Conservation (phyloP, 306 rosid species). For the Ammopiptanthus mongolicus region DNA sequence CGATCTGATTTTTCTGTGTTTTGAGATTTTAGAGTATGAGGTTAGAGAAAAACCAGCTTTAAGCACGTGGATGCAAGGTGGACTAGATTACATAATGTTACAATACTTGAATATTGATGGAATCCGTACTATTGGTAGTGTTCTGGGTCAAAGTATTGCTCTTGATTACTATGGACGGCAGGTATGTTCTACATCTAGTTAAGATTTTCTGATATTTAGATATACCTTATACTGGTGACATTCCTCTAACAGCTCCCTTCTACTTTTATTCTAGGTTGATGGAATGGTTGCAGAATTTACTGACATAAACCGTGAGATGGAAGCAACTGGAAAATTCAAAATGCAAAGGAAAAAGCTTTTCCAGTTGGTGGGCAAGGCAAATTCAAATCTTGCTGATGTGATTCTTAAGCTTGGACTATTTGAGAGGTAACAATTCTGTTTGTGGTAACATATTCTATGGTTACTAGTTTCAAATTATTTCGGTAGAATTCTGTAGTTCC, state of each 20-base stretch:
- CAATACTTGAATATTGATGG: slow-evolving; percentile 89
- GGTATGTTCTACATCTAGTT: slow-evolving; percentile 40
- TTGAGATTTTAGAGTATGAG: slow-evolving; percentile 67
- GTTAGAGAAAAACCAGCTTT: slow-evolving; percentile 75
- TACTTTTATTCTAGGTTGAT: slow-evolving; percentile 59
- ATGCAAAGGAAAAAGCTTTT: slow-evolving; percentile 96
- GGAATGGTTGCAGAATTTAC: slow-evolving; percentile 99
- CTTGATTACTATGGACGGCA: slow-evolving; percentile 96
- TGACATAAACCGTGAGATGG: slow-evolving; percentile 97
- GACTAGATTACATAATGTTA: slow-evolving; percentile 93
- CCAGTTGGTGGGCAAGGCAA: slow-evolving; percentile 98
- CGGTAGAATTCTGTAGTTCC: background rate
- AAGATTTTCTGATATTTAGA: slow-evolving; percentile 15
- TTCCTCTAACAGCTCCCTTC: background rate
- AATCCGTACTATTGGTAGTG: slow-evolving; percentile 92
- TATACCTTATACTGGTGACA: background rate
- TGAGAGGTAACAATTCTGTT: slow-evolving; percentile 63
- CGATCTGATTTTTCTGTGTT: slow-evolving; percentile 13
- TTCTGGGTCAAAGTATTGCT: slow-evolving; percentile 97
- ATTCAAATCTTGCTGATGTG: slow-evolving; percentile 96
- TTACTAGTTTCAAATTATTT: background rate
- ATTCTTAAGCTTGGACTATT: slow-evolving; percentile 96
- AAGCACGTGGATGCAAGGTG: slow-evolving; percentile 95
- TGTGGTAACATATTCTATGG: background rate
- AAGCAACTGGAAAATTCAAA: slow-evolving; percentile 87